A percentile compares a stretch with the other conserved stretches of the same genome.
These are phyloP conservation scores for Citrus sp. DNA, from an alignment of 345 rosid species.

Conservation along the genomic window DNA sequence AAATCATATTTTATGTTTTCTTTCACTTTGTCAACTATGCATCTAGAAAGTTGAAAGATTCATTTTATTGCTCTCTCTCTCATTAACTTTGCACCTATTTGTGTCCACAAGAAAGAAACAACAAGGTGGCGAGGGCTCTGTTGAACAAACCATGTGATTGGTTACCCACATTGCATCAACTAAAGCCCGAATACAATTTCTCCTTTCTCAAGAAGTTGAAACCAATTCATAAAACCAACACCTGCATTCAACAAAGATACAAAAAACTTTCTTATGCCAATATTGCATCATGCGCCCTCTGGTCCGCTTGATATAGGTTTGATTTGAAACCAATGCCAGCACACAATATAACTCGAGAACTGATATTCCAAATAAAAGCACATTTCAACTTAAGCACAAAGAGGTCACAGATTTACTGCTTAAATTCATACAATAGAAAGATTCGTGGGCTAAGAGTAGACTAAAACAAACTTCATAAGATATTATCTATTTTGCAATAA, in stretches of 20 bases:
- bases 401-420: conserved; percentile 6
- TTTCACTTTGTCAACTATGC: neutral
- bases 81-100: neutral
- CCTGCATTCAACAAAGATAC: neutral
- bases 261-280: neutral
- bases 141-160: neutral
- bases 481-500: neutral
- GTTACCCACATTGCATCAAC: neutral
- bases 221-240: neutral
- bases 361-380: neutral
- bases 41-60: neutral
- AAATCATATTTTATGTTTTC: neutral
- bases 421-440: neutral
- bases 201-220: neutral
- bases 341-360: neutral
- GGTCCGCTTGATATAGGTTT: neutral
- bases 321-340: too few relatives aligned
- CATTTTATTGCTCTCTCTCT: neutral
- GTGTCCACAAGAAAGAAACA: neutral
- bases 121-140: neutral
- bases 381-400: neutral
- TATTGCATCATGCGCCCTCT: neutral
- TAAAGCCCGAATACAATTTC: neutral
- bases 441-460: neutral
- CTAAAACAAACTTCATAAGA: neutral